phyloP scores from a whole-genome alignment of 2,329 filamentous ascomycete species.

The Zymoseptoria ardabiliae region DNA sequence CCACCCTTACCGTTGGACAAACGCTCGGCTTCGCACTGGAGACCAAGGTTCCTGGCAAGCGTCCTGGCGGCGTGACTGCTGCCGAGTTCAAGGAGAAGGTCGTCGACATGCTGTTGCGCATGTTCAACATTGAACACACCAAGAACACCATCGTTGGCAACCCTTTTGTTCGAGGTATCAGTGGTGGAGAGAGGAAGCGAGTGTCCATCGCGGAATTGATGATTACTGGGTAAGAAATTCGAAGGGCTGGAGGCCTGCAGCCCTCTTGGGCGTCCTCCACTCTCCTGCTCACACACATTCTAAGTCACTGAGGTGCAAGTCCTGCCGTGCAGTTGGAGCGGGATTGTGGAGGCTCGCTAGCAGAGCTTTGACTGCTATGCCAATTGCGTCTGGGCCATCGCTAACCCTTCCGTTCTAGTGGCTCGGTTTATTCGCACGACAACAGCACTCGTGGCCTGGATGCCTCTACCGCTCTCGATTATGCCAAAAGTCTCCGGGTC shows the following conservation, averaged over 20 bases:
- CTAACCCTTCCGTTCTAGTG: too few species aligned
- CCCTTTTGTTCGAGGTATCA: conserved; percentile 67
- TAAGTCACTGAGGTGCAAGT: background rate
- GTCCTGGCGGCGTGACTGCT: conserved; percentile 63
- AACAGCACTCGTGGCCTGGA: conserved; percentile 44
- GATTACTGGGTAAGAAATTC: too few species aligned
- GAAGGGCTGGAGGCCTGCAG: too few species aligned
- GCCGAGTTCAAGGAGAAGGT: conserved; percentile 69
- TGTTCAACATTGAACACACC: conserved; percentile 93
- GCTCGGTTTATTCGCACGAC: conserved; percentile 37
- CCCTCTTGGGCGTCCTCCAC: background rate
- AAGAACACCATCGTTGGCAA: conserved; percentile 79
- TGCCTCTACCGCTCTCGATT: conserved; percentile 43
- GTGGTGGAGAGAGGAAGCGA: conserved; percentile 43
- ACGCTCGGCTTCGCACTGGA: conserved; percentile 80
- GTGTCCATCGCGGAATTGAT: conserved; percentile 40
- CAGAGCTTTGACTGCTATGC: too few species aligned
- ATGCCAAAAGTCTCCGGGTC: conserved; percentile 41
- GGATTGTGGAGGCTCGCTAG: too few species aligned
- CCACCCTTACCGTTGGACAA: conserved; percentile 79
- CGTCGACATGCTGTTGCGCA: conserved; percentile 67
- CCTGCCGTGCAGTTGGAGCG: background rate
- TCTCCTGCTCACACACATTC: background rate
- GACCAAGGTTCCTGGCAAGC: conserved; percentile 65
- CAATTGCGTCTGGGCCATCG: too few species aligned